Conservation (phyloP, 352 stramenopile genomes). For the Globisporangium mamillatum region DNA sequence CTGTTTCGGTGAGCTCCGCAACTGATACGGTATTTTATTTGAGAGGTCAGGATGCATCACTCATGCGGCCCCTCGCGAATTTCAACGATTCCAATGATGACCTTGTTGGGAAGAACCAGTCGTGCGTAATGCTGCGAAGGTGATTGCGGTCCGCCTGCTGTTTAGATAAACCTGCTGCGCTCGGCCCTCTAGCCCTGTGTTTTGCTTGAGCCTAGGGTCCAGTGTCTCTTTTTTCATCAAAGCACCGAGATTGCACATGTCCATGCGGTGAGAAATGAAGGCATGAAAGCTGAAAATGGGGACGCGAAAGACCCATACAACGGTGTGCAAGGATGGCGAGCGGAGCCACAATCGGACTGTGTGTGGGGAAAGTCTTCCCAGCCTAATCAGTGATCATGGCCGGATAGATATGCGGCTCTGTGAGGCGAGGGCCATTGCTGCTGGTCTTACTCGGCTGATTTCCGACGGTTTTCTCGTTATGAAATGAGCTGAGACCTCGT, state of each 20-base stretch:
- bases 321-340: not conserved
- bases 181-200: not conserved
- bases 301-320: not conserved
- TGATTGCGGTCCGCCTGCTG: not conserved
- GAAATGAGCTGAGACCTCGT: not conserved
- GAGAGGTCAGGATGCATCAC: not conserved
- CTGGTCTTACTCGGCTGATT: too few relatives aligned
- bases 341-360: not conserved
- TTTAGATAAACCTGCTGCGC: not conserved
- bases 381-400: too few relatives aligned
- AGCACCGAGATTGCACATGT: not conserved
- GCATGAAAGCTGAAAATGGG: not conserved
- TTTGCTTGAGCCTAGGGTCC: not conserved
- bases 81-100: constrained; percentile 1
- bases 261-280: not conserved
- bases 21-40: not conserved
- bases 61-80: not conserved
- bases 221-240: not conserved
- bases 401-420: too few relatives aligned
- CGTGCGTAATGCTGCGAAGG: not conserved
- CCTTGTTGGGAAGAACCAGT: constrained; percentile 3
- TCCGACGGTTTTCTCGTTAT: not conserved
- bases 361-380: not conserved
- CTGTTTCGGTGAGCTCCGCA: not conserved
- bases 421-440: too few relatives aligned